phyloP scores from a whole-genome alignment of 2,329 filamentous ascomycete species.

The Zymoseptoria tritici region DNA sequence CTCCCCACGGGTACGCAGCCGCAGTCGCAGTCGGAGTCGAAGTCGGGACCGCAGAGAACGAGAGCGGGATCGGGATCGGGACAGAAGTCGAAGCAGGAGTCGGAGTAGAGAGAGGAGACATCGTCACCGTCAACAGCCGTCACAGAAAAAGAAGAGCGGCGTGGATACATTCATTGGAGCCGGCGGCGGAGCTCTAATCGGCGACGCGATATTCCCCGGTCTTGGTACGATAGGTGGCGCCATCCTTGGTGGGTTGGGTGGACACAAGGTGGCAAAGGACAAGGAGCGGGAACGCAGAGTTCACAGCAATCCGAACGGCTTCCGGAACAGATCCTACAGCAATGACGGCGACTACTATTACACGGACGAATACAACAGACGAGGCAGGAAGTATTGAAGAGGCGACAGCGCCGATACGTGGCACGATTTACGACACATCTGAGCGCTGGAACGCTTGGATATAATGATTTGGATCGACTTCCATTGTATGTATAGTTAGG shows the following conservation, averaged over 20 bases:
- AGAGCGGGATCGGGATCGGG: conserved; percentile 11
- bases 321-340: conserved; percentile 11
- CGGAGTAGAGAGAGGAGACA: conserved; percentile 14
- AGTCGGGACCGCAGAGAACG: background rate
- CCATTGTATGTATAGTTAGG: background rate
- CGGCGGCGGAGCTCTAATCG: conserved; percentile 38
- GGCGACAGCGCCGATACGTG: background rate
- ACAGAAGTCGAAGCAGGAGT: conserved; percentile 12
- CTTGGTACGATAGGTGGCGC: conserved; percentile 34
- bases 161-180: conserved; percentile 38
- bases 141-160: conserved; percentile 18
- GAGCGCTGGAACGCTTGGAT: background rate
- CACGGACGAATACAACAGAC: conserved; percentile 10
- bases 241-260: conserved; percentile 36
- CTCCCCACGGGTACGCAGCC: background rate
- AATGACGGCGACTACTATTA: conserved; percentile 15
- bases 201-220: conserved; percentile 39
- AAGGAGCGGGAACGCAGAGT: conserved; percentile 7
- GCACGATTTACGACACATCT: background rate
- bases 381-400: conserved; percentile 16
- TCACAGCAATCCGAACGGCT: conserved; percentile 13
- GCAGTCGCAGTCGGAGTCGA: background rate
- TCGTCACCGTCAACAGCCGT: conserved; percentile 12
- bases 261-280: conserved; percentile 34
- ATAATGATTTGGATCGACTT: background rate